Evolutionary conservation across 306 rosid species (phyloP).

Genomic region (Gastrolobium villosum): DNA sequence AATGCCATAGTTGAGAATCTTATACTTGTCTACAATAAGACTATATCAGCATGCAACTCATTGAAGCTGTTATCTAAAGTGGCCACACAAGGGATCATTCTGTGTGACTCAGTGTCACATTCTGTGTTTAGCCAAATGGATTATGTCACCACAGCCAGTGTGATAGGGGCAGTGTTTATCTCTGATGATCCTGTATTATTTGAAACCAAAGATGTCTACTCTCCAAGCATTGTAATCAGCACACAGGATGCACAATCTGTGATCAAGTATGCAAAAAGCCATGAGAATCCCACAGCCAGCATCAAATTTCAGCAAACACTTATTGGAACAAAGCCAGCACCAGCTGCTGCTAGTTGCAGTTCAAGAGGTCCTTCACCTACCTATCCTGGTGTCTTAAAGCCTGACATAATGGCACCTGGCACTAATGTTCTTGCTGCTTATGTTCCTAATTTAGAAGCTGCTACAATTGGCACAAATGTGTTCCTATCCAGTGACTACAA

Average conservation of each 20-base stretch:
- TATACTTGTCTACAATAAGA: not conserved
- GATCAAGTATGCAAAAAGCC: slow-evolving; percentile 19
- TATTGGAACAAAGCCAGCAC: slow-evolving; percentile 52
- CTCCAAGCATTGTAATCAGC: slow-evolving; percentile 40
- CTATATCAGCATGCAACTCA: slow-evolving; percentile 38
- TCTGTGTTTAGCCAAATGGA: not conserved
- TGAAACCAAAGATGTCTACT: not conserved
- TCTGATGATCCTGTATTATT: not conserved
- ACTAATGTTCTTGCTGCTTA: slow-evolving; percentile 46
- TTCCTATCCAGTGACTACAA: slow-evolving; percentile 40
- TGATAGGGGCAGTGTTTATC: slow-evolving; percentile 43
- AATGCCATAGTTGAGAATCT: slow-evolving; percentile 3
- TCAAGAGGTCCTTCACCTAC: slow-evolving; percentile 60
- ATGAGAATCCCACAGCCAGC: slow-evolving; percentile 4
- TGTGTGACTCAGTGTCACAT: slow-evolving; percentile 6
- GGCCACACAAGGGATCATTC: not conserved
- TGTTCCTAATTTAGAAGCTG: not conserved
- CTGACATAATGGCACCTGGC: slow-evolving; percentile 59
- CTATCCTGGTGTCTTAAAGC: slow-evolving; percentile 42
- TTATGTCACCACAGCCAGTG: not conserved
- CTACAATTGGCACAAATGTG: slow-evolving; percentile 41
- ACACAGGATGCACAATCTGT: slow-evolving; percentile 22
- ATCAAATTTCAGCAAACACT: slow-evolving; percentile 45
- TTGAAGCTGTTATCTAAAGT: not conserved
- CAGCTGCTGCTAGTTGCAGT: slow-evolving; percentile 45